Conservation (phyloP, 208 protist species). For the Acanthamoeba castellanii region DNA sequence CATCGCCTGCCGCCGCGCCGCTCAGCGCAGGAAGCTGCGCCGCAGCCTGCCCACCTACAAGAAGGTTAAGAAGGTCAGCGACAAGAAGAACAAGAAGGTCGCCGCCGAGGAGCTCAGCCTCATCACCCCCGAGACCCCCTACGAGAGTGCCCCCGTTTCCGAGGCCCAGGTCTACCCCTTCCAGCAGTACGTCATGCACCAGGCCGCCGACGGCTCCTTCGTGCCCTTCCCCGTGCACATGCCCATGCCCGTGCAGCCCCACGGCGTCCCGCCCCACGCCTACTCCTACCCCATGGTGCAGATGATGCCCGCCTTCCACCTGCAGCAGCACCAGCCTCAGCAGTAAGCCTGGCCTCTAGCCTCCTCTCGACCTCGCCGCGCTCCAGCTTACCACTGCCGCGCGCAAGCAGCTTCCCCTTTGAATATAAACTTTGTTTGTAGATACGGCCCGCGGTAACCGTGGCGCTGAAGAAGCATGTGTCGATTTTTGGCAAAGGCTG, state of each 20-base stretch:
- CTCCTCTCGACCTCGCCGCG: no score
- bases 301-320: background rate
- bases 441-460: no score
- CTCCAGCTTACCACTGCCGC: no score
- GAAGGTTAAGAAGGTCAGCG: background rate
- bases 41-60: slow-evolving; percentile 42
- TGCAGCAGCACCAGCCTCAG: background rate
- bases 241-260: background rate
- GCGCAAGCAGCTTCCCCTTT: no score
- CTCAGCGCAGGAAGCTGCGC: background rate
- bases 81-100: slow-evolving; percentile 20
- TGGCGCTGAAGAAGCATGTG: no score
- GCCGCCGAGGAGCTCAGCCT: slow-evolving; percentile 15
- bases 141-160: background rate
- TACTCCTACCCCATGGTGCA: slow-evolving; percentile 24
- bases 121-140: slow-evolving; percentile 22
- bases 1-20: slow-evolving; percentile 40
- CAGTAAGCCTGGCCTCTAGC: background rate
- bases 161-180: background rate
- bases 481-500: no score
- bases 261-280: background rate
- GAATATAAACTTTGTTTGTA: no score
- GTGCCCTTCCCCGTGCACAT: background rate
- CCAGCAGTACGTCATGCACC: background rate
- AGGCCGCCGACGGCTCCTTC: slow-evolving; percentile 36